Base-by-base conservation (phyloP, 768 basidiomycete genomes). In the Auriscalpium microsporum region DNA sequence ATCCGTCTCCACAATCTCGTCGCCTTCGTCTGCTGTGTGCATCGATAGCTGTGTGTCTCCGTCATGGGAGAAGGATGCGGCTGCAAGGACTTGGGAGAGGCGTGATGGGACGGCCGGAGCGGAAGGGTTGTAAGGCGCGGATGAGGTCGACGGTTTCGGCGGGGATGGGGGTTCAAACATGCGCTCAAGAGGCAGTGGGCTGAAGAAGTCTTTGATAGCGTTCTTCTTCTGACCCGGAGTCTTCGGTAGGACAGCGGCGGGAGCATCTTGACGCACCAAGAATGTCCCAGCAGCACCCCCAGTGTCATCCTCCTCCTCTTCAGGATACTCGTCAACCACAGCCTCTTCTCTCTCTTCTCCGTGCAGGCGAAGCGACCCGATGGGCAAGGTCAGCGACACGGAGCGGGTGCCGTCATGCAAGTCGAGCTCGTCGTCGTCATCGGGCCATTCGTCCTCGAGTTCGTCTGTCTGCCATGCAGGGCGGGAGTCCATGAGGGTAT, bases 141-240 rank as follows among this genome's bases (percentile, higher is more conserved):
- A 58, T 44, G 64, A 38, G n/a, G 57, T 56, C 53, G 57, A 50
- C 37, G 58, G 42, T 63, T 57, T 62, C 62, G 87, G 89, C 4
- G 90, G 90, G 8, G 91, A 90, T 1, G 94, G 94, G 8, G 94
- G 94, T 58, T 94, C 89, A 61, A 95, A 96, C 90, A 96, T 92
- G 54, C 78, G 80, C 70, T 96, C 93, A 9, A 96, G 75, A 23
- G 86, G 84, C 53, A 93, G 68, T 0, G 92, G 91, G 54, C 85
- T 90, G 73, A 97, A 97, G 66, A 97, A 82, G 69, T 88, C 83
- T 70, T 87, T 91, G 47, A 84, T 78, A 40, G 72, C 63, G n/a
- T 74, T 71, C 57, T 82, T 84, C 67, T 82, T 82, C 45, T 73
- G 72, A 21, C 80, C 83, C 9, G 86, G 86, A 10, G 86, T 86